phyloP scores from a whole-genome alignment of 495 filamentous ascomycete genomes.

The Aspergillus coremiiformis region DNA sequence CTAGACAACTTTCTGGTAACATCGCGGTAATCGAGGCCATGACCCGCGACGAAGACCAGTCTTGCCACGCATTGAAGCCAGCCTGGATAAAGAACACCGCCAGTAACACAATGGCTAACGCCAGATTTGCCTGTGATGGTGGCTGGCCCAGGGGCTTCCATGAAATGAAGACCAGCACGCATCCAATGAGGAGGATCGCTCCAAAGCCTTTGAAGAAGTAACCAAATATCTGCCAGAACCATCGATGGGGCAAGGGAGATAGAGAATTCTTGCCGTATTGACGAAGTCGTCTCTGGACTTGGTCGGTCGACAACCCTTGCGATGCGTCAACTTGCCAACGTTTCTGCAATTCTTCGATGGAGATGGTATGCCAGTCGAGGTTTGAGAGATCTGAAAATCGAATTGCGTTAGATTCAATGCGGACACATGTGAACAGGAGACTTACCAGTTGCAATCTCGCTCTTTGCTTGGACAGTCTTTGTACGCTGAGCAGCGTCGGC shows the following conservation, averaged over 20 bases:
- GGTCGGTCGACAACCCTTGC: conserved; percentile 45
- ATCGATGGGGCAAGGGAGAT: conserved; percentile 47
- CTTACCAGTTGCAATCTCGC: conserved; percentile 1
- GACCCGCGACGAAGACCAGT: conserved; percentile 54
- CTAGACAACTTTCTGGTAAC: conserved; percentile 56
- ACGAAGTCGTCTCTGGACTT: conserved; percentile 32
- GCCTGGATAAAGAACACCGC: conserved; percentile 63
- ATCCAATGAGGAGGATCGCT: conserved; percentile 52
- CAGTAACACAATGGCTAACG: conserved; percentile 56
- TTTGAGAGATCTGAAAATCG: conserved; percentile 7
- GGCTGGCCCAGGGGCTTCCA: conserved; percentile 66
- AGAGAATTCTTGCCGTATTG: conserved; percentile 52
- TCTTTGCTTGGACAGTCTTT: not conserved
- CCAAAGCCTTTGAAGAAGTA: conserved; percentile 69
- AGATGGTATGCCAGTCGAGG: conserved; percentile 51
- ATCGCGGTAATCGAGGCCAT: conserved; percentile 58
- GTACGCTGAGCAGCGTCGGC: not conserved
- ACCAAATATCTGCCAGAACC: conserved; percentile 43
- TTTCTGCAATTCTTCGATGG: conserved; percentile 45
- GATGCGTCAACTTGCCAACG: conserved; percentile 43
- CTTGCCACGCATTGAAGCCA: conserved; percentile 59
- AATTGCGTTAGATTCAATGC: too few relatives aligned
- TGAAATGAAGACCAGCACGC: conserved; percentile 57
- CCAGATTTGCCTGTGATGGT: conserved; percentile 56
- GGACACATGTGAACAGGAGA: not conserved